phyloP scores from a whole-genome alignment of 306 rosid species.

The Vicia villosa region DNA sequence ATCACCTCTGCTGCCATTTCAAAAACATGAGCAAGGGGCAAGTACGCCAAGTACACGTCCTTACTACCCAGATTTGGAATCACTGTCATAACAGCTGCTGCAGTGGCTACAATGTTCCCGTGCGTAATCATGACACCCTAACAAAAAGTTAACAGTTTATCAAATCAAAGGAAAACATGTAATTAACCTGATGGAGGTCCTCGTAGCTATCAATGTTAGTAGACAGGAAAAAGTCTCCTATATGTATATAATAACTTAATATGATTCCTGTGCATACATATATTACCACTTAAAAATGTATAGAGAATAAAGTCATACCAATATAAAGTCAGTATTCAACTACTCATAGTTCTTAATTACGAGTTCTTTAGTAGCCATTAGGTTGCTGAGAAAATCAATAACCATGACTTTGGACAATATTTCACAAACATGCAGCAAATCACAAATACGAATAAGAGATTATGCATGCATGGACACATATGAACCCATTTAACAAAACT shows the following conservation, averaged over 20 bases:
- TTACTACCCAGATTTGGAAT: slow-evolving; percentile 62
- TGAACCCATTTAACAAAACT: background rate
- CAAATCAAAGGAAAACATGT: slow-evolving; percentile 18
- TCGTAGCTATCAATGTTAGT: too few relatives aligned
- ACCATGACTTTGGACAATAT: slow-evolving; percentile 15
- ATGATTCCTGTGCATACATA: slow-evolving; percentile 16
- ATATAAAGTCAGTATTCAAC: slow-evolving; percentile 21
- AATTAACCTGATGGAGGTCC: too few relatives aligned
- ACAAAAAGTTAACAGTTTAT: slow-evolving; percentile 29
- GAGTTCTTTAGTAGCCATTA: background rate
- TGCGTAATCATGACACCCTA: slow-evolving; percentile 98
- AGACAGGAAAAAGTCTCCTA: too few relatives aligned
- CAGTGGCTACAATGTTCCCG: slow-evolving; percentile 84
- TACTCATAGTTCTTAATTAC: slow-evolving; percentile 16
- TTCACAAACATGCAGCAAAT: slow-evolving; percentile 32
- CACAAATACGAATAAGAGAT: slow-evolving; percentile 22
- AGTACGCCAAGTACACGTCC: slow-evolving; percentile 87
- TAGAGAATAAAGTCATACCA: slow-evolving; percentile 16
- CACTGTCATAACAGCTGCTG: slow-evolving; percentile 75
- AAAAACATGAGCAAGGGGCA: slow-evolving; percentile 94
- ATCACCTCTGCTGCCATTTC: slow-evolving; percentile 94
- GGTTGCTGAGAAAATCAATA: slow-evolving; percentile 15
- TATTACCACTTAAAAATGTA: slow-evolving; percentile 16
- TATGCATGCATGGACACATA: background rate
- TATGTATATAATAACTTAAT: slow-evolving; percentile 18